phyloP scores from a whole-genome alignment of 345 rosid genomes.

The Rhodamnia argentea region DNA sequence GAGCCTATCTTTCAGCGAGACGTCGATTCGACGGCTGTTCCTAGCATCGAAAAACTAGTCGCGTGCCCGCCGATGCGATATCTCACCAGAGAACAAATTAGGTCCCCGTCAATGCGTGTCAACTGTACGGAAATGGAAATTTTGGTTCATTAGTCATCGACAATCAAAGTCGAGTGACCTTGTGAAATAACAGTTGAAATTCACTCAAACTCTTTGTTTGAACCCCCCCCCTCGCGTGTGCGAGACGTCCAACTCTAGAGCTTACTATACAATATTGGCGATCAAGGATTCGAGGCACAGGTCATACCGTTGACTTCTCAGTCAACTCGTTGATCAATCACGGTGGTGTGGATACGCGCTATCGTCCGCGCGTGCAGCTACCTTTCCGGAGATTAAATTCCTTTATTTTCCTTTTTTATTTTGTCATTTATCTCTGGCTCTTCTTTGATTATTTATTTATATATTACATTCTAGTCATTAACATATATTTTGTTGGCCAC shows the following conservation, averaged over 20 bases:
- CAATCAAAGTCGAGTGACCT: background rate
- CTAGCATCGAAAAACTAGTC: background rate
- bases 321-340: background rate
- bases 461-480: background rate
- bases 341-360: background rate
- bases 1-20: background rate
- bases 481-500: background rate
- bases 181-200: background rate
- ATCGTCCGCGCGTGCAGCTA: background rate
- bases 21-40: background rate
- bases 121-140: background rate
- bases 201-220: background rate
- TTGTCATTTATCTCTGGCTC: background rate
- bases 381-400: background rate
- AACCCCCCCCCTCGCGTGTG: background rate
- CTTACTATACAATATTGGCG: background rate
- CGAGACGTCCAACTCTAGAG: background rate
- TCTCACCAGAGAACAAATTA: background rate
- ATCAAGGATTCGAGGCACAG: background rate
- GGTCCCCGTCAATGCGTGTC: background rate
- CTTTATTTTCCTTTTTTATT: background rate
- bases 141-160: background rate
- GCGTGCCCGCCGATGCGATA: background rate
- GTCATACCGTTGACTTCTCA: background rate
- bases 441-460: background rate